Base-by-base conservation (phyloP, 202 grass and related monocot genomes). In the Panicum virgatum region DNA sequence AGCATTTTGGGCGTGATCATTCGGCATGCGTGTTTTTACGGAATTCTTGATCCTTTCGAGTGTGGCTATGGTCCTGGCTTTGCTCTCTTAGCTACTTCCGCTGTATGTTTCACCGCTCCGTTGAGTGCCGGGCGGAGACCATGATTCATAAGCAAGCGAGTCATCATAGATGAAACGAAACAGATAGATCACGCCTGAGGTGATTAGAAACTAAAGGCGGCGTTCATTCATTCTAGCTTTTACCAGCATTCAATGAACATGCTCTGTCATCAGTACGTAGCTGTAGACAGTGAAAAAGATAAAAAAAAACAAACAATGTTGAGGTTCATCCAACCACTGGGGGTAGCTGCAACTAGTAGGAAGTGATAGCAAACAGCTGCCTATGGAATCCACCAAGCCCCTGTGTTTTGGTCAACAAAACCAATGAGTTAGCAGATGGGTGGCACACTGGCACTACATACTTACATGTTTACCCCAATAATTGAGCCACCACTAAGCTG, bases 391-490 rank as follows among this genome's bases (percentile, higher is more conserved):
- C n/a, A n/a, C n/a, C n/a, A 46, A 37, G 42, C 13, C 22, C 56
- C 46, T 20, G 51, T 27, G 13, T 69, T 34, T 8, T 52, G 7
- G 16, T 54, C 25, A 32, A 64, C 30, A n/a, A 32, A 53, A 27
- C 7, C 20, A 53, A 8, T 73, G 20, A 30, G 7, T 26, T 20
- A 77, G 70, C 68, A 53, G 45, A 75, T 27, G 0, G 30, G 32
- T 48, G 20, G 53, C 48, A 19, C 16, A 9, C 7, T 40, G 66
- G 23, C 27, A 16, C 20, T n/a, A n/a, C n/a, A n/a, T n/a, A 36
- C 75, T 45, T 34, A 34, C 32, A 34, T 67, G 76, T 75, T 52
- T 84, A 53, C 25, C 20, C 23, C 70, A 80, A 80, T 85, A 45
- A 81, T 85, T 72, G 71, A 56, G 51, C 66, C 46, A 76, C 47